Evolutionary conservation across 768 basidiomycete species (phyloP).

Genomic region (Russula foetens): DNA sequence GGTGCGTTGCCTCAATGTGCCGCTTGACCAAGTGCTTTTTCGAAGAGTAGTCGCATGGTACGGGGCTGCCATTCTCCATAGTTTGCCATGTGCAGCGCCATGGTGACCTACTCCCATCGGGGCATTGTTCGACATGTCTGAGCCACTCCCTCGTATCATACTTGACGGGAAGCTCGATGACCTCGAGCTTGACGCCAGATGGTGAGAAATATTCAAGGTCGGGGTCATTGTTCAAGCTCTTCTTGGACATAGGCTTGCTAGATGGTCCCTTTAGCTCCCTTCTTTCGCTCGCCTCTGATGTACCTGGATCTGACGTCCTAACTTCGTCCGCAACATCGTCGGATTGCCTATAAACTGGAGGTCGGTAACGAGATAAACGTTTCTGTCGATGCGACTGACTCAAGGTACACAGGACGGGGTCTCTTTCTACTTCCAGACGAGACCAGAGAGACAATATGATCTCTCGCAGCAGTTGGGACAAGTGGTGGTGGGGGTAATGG

Average conservation of each 20-base stretch:
- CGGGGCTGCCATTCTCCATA: constrained; percentile 26
- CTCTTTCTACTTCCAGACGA: constrained; percentile 11
- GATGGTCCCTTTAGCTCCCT: neutral
- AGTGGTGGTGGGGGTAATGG: neutral
- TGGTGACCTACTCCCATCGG: constrained; percentile 18
- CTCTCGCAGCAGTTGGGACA: neutral
- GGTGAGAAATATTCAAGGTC: constrained; percentile 15
- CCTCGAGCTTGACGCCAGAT: constrained; percentile 19
- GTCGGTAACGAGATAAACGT: neutral
- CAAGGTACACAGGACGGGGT: neutral
- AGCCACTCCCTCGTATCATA: constrained; percentile 19
- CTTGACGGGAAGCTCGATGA: constrained; percentile 18
- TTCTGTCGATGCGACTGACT: neutral
- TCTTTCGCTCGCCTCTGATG: neutral
- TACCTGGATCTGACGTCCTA: constrained; percentile 4
- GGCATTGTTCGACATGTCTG: constrained; percentile 15
- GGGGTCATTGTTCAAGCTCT: neutral
- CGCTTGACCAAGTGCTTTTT: constrained; percentile 64
- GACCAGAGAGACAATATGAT: neutral
- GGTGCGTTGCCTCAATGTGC: constrained; percentile 55
- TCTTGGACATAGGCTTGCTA: neutral
- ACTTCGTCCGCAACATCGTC: constrained; percentile 3
- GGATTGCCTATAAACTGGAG: neutral
- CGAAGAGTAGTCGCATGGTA: constrained; percentile 35
- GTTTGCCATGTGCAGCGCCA: constrained; percentile 38